phyloP scores from a whole-genome alignment of 192 early-diverging fungal genomes.

The Coemansia sp. region DNA sequence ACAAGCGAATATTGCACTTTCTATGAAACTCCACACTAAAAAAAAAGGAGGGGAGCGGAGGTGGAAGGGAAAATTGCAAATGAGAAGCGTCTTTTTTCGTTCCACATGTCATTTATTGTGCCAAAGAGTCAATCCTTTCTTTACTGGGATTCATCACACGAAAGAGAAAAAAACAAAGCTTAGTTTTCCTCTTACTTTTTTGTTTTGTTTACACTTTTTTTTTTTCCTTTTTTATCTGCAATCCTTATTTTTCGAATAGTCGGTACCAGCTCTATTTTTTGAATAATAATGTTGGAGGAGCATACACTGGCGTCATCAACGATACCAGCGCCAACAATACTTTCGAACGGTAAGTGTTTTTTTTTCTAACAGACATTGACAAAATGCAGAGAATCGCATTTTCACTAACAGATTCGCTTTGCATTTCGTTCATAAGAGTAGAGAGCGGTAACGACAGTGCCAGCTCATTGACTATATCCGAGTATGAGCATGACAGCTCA shows the following conservation, averaged over 20 bases:
- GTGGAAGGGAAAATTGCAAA: too few species aligned
- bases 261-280: neutral
- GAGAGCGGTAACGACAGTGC: slow-evolving; percentile 10
- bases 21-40: too few species aligned
- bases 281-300: neutral
- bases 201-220: neutral
- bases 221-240: neutral
- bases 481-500: slow-evolving; percentile 9
- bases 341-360: slow-evolving; percentile 4
- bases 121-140: too few species aligned
- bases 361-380: neutral
- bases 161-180: neutral
- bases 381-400: too few species aligned
- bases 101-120: too few species aligned
- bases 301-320: neutral
- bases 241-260: too few species aligned
- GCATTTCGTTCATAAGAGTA: neutral
- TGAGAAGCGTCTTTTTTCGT: too few species aligned
- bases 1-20: too few species aligned
- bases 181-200: neutral
- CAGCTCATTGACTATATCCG: slow-evolving; percentile 4
- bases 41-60: too few species aligned
- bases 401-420: too few species aligned
- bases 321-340: slow-evolving; percentile 1
- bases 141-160: too few species aligned